Evolutionary conservation across 768 basidiomycete genomes (phyloP).

Genomic region (Steccherinum ochraceum): DNA sequence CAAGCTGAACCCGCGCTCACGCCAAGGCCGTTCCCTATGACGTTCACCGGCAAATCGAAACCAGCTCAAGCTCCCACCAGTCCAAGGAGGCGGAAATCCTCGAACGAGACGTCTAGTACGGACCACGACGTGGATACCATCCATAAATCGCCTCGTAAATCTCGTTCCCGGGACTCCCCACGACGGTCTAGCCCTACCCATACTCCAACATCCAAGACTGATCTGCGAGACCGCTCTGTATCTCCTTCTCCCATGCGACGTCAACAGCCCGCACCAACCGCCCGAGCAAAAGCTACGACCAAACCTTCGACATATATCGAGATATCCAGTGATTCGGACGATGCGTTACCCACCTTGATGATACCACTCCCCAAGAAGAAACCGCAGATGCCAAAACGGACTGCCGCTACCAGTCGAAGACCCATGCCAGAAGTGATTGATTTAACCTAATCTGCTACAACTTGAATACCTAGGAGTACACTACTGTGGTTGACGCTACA

Average conservation of each 20-base stretch:
- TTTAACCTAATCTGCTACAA: not conserved
- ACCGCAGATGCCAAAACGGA: not conserved
- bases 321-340: conserved; percentile 35
- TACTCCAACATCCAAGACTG: conserved; percentile 7
- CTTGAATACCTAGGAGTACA: not conserved
- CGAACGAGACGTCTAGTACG: conserved; percentile 2
- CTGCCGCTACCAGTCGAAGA: not conserved
- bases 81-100: conserved; percentile 4
- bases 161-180: conserved; percentile 19
- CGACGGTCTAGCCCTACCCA: conserved; percentile 2
- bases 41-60: conserved; percentile 1
- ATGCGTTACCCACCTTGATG: not conserved
- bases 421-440: not conserved
- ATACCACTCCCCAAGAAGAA: not conserved
- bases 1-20: too few species aligned
- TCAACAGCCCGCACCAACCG: too few species aligned
- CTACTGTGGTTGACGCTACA: not conserved
- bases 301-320: conserved; percentile 28
- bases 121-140: conserved; percentile 6
- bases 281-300: not conserved
- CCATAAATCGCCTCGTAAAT: conserved; percentile 28
- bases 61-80: conserved; percentile 6
- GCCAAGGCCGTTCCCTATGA: not conserved
- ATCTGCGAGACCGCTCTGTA: conserved; percentile 9
- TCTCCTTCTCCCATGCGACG: conserved; percentile 19